Conservation (phyloP, 2,329 filamentous ascomycete genomes). For the Cercospora sp. region DNA sequence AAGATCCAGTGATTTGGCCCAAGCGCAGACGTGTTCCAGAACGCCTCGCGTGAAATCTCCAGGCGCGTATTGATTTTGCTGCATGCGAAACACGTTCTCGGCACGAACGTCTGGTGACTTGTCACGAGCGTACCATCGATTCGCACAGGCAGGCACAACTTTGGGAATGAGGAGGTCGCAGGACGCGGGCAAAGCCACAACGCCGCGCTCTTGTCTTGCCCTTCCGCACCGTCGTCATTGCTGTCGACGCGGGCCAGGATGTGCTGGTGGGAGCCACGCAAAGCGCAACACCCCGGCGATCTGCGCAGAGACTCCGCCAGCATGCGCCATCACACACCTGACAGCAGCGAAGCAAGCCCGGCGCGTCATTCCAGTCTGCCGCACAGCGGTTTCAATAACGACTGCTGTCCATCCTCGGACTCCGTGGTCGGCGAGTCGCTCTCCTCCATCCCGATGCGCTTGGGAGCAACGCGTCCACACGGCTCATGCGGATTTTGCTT, state of each 20-base stretch:
- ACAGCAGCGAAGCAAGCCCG: not conserved
- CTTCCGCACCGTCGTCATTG: not conserved
- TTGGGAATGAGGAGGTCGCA: not conserved
- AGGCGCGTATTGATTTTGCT: not conserved
- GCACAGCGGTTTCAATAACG: not conserved
- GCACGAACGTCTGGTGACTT: not conserved
- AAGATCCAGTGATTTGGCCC: not conserved
- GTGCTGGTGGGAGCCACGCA: not conserved
- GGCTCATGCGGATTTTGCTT: not conserved
- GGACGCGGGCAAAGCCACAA: not conserved
- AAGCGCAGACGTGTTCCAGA: not conserved
- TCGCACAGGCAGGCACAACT: not conserved
- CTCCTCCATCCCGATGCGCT: not conserved
- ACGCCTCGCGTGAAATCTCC: not conserved
- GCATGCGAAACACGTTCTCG: not conserved
- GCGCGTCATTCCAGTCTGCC: not conserved
- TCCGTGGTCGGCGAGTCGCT: not conserved
- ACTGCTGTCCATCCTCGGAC: not conserved
- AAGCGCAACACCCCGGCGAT: conserved; percentile 11
- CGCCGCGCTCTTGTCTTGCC: not conserved
- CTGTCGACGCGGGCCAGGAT: conserved; percentile 1
- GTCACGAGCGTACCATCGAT: not conserved
- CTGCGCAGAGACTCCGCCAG: conserved; percentile 13
- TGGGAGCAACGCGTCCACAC: not conserved
- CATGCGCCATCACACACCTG: conserved; percentile 4